Base-by-base conservation (phyloP, 768 basidiomycete genomes). In the Arthromyces matolae region DNA sequence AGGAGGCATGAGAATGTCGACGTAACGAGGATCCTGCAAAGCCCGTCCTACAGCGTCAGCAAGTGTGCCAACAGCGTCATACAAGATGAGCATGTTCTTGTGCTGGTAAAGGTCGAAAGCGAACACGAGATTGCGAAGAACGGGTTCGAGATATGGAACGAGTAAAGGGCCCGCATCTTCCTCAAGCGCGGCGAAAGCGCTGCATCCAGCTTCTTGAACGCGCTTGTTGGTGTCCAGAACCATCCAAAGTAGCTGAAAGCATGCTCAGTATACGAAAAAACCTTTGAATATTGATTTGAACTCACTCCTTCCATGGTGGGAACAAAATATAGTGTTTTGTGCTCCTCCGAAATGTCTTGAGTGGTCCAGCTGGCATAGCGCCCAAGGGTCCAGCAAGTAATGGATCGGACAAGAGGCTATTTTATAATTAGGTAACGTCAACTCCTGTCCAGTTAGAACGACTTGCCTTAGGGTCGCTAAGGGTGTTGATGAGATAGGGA, bases 381-480 rank as follows among this genome's bases (percentile, higher is more conserved):
- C 13, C 96, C 95, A n/a, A 99, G 77, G 0, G 95, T 97, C 96
- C 96, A 99, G 65, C 96, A 99, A 13, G 94, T 93, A 60, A 99
- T 99, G 2, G 96, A 97, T 48, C 96, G 86, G 8, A 99, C 91
- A 32, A 98, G 86, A 16, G 96, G 95, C 91, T 95, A 64, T 23
- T 43, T 31, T 49, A 47, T 20, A 42, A 50, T 42, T 20, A 51
- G 47, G 53, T 27, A 28, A 35, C 32, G 35, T 48, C 44, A 37
- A 38, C n/a, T 48, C 31, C 47, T 13, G 12, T 28, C n/a, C 41
- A 53, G 50, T 29, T 35, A 43, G 6, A 18, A 40, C 10, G n/a
- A 57, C 70, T 49, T 60, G 90, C 94, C 83, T 97, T 97, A 31
- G 89, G 77, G 67, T 99, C 93, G 50, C 85, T 87, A 45, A 99